Percentiles rank a stretch among this genome's conserved stretches.
Conservation (phyloP, 2,329 filamentous ascomycete species). For the Paecilomyces formosus region DNA sequence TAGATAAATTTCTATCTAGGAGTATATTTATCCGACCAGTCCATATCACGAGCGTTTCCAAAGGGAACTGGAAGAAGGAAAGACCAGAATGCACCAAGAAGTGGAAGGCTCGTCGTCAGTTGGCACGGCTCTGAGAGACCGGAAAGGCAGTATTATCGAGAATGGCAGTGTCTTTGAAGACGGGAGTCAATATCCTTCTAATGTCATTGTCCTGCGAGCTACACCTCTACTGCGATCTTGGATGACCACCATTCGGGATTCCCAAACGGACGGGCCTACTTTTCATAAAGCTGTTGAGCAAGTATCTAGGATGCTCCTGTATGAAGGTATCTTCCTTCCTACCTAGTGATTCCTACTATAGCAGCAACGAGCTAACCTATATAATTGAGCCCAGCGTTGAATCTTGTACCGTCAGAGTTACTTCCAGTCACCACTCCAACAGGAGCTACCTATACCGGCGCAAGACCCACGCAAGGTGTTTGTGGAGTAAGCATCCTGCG, state of each 20-base stretch:
- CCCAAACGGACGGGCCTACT: neutral
- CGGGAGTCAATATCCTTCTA: neutral
- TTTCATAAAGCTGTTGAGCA: neutral
- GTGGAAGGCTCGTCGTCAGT: neutral
- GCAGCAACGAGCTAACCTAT: neutral
- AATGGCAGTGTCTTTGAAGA: neutral
- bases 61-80: neutral
- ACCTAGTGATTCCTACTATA: neutral
- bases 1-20: neutral
- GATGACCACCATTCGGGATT: neutral
- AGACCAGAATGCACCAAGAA: neutral
- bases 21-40: neutral
- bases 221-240: neutral
- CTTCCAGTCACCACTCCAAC: slow-evolving; percentile 8
- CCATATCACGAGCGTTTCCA: neutral
- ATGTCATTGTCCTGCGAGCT: neutral
- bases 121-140: neutral
- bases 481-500: slow-evolving; percentile 27
- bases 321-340: neutral
- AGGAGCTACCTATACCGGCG: slow-evolving; percentile 7
- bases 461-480: slow-evolving; percentile 9
- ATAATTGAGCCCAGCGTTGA: slow-evolving; percentile 7
- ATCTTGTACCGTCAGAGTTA: slow-evolving; percentile 9
- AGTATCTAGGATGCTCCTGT: neutral
- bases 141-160: neutral